These are phyloP conservation scores for Ogataea hybrid DNA, from an alignment of 1,139 yeast species.

Conservation along the genomic window DNA sequence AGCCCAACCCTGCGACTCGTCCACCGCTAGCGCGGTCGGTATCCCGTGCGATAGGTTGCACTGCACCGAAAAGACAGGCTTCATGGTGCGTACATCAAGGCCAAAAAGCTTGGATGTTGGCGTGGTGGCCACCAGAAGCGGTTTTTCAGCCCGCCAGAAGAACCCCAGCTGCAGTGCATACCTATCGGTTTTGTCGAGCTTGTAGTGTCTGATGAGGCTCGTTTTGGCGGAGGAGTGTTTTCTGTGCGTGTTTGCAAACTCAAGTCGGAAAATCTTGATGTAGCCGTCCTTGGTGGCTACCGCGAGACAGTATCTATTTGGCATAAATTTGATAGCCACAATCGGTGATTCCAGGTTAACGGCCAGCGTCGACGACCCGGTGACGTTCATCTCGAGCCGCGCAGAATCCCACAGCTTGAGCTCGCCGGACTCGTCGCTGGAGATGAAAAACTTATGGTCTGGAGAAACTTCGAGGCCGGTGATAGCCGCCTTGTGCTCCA, in stretches of 20 bases:
- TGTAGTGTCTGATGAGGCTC: conserved; percentile 43
- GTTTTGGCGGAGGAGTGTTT: conserved; percentile 33
- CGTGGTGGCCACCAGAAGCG: conserved; percentile 48
- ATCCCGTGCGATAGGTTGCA: conserved; percentile 67
- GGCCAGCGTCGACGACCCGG: conserved; percentile 54
- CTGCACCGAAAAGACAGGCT: conserved; percentile 39
- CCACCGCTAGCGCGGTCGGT: conserved; percentile 59
- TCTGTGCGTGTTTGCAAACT: conserved; percentile 36
- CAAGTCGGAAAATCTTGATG: conserved; percentile 57
- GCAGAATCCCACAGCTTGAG: conserved; percentile 77
- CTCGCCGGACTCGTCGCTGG: conserved; percentile 74
- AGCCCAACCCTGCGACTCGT: conserved; percentile 55
- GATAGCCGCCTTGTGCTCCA: conserved; percentile 53
- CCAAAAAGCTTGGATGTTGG: conserved; percentile 52
- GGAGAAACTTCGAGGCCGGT: conserved; percentile 59
- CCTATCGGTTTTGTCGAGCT: conserved; percentile 33
- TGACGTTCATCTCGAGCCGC: conserved; percentile 62
- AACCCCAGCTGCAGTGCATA: conserved; percentile 46
- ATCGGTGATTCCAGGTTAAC: conserved; percentile 49
- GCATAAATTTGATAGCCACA: conserved; percentile 50
- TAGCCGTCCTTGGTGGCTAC: conserved; percentile 67
- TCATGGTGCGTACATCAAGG: conserved; percentile 62
- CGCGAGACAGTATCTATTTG: conserved; percentile 62
- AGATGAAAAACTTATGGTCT: conserved; percentile 64
- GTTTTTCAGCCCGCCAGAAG: conserved; percentile 34